Evolutionary conservation across 768 basidiomycete genomes (phyloP), one percentile per base, ranked within the genome.

Genomic region (Amanita exitialis): DNA sequence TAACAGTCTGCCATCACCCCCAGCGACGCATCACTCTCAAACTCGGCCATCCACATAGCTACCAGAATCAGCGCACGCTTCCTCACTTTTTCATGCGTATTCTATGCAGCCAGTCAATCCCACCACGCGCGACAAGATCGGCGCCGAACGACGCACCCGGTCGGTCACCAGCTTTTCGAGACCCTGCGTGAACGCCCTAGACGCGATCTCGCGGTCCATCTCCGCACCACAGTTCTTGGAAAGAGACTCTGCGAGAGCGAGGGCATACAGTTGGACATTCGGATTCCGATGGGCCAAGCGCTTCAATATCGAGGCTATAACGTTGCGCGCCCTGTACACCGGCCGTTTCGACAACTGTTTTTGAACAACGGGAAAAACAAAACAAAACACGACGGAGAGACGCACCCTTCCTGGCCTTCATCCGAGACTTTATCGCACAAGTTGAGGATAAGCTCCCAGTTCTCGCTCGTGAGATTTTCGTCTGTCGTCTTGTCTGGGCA

Each of bases 361-460:
- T 12, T 32, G 49, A 39, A 13, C 37, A 3, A 15, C 20, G 3
- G 1, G n/a, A 6, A 9, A 49, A 49, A 37, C n/a, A n/a, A n/a
- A n/a, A n/a, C n/a, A n/a, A n/a, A n/a, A n/a, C n/a, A 7, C 16
- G 49, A 30, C 38, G 6, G 21, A 35, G 47, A n/a, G 13, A 66
- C 79, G 55, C 51, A 93, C 94, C 94, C 94, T 43, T 76, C 67
- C 61, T 85, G 80, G 2, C 90, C 86, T 56, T 99, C 95, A 10
- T 93, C 92, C 27, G 76, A 73, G 5, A 99, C 93, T 68, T 96
- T 96, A 71, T 99, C 96, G 59, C 93, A 96, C n/a, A 98, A 67
- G 59, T 88, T 91, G 44, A 97, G 63, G 55, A 94, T 90, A 53
- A 92, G 73, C 63, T 93, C 93, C 96, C 96, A 99, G 66, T 96